phyloP scores from a whole-genome alignment of 139 green algal genomes.

The Edaphochlamys debaryana region DNA sequence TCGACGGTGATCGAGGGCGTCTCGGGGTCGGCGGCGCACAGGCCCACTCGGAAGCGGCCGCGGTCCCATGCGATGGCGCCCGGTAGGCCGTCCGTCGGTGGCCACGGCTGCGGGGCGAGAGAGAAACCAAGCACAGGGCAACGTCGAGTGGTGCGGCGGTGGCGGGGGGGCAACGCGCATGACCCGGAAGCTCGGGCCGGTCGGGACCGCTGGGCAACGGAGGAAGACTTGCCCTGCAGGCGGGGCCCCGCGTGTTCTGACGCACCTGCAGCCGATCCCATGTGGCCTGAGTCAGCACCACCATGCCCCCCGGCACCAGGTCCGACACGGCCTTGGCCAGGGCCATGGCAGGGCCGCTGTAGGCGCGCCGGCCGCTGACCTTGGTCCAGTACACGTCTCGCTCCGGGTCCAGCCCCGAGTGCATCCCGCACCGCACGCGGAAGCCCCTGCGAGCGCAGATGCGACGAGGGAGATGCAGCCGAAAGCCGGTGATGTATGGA shows the following conservation, averaged over 20 bases:
- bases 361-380: constrained; percentile 15
- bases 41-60: constrained; percentile 4
- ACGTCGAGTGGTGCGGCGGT: too few relatives aligned
- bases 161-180: too few relatives aligned
- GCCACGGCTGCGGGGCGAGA: too few relatives aligned
- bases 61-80: constrained; percentile 22
- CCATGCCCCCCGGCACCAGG: constrained; percentile 30
- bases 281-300: constrained; percentile 22
- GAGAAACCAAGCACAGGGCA: too few relatives aligned
- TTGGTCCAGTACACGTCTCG: constrained; percentile 36
- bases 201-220: too few relatives aligned
- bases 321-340: constrained; percentile 36
- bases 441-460: constrained; percentile 28
- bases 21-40: not conserved
- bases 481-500: too few relatives aligned
- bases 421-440: constrained; percentile 40
- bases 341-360: constrained; percentile 30
- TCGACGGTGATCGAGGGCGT: not conserved
- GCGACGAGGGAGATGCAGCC: too few relatives aligned
- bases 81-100: not conserved
- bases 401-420: not conserved
- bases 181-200: too few relatives aligned
- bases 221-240: too few relatives aligned
- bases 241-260: not conserved
- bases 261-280: constrained; percentile 18